Conservation (phyloP, 768 basidiomycete genomes). For the Hypholoma fasciculare region DNA sequence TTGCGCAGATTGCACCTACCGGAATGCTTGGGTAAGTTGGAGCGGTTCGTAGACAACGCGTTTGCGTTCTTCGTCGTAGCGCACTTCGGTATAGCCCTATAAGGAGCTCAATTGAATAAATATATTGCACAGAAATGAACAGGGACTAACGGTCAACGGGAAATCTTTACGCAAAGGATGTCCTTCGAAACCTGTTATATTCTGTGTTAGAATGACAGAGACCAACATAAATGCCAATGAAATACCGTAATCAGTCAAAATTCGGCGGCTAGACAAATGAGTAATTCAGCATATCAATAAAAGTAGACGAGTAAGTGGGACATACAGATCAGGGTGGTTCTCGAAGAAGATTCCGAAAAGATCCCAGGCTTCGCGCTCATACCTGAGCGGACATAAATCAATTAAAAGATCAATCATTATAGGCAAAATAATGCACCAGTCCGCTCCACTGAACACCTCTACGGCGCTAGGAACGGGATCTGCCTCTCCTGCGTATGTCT, state of each 20-base stretch:
- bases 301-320: slow-evolving; percentile 15
- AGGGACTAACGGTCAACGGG: slow-evolving; percentile 79
- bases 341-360: slow-evolving; percentile 96
- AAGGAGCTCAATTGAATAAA: background rate
- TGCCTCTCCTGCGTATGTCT: slow-evolving; percentile 95
- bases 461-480: slow-evolving; percentile 85
- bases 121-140: background rate
- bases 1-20: slow-evolving; percentile 45
- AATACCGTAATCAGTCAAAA: slow-evolving; percentile 95
- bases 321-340: slow-evolving; percentile 94
- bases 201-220: background rate
- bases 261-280: slow-evolving; percentile 69
- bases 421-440: slow-evolving; percentile 61
- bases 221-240: background rate
- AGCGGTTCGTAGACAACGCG: slow-evolving; percentile 97
- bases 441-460: slow-evolving; percentile 84
- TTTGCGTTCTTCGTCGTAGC: slow-evolving; percentile 97
- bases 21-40: slow-evolving; percentile 97
- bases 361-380: slow-evolving; percentile 98
- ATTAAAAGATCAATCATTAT: background rate
- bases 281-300: slow-evolving; percentile 3
- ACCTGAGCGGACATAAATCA: slow-evolving; percentile 46
- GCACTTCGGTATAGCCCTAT: slow-evolving; percentile 97
- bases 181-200: slow-evolving; percentile 81
- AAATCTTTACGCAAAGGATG: slow-evolving; percentile 98